Base-by-base conservation (phyloP, 169 alveolate genomes). In the Toxoplasma gondii region DNA sequence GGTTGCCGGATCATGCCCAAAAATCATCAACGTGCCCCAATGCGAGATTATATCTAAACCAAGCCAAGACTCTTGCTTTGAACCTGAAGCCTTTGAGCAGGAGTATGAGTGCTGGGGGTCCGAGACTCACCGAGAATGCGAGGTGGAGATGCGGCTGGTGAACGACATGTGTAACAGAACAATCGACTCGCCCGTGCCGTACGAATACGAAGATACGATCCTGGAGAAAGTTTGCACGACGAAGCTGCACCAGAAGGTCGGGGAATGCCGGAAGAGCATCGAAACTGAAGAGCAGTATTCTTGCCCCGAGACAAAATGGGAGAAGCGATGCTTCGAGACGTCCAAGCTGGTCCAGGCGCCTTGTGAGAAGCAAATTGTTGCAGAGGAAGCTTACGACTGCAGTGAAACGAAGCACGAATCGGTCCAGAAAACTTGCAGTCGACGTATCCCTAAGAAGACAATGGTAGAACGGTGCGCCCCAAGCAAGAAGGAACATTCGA, bases 101-200 rank as follows among this genome's bases (percentile, higher is more conserved):
- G 95, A 84, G 78, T 92, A 92, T 49, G 95, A 82, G 38, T 92
- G 95, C 88, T 92, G 95, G 95, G 93, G 95, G 19, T 64, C 88
- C 82, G 95, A 92, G 78, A 84, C 95, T 4, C 45, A 86, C 22
- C 80, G 80, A 53, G 95, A 92, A 49, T 92, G 95, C 88, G 44
- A 88, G 36, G 95, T 93, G 39, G 95, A 87, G 49, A 87, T 93
- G 93, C 43, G 53, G 19, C 83, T 88, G 38, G 83, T 69, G 24
- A 86, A 87, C 2, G 43, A 67, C 86, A 58, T 43, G 43, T 93
- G 95, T 81, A 86, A 78, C 54, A 22, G 95, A 0, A 88, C 64
- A 22, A 88, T 93, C 10, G 78, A 93, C 39, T 29, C 82, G 22
- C 92, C 92, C 19, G 95, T 74, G 49, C 92, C 88, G n/a, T 93